Conservation (phyloP, 2,329 filamentous ascomycete species). For the Aspergillus sergii region DNA sequence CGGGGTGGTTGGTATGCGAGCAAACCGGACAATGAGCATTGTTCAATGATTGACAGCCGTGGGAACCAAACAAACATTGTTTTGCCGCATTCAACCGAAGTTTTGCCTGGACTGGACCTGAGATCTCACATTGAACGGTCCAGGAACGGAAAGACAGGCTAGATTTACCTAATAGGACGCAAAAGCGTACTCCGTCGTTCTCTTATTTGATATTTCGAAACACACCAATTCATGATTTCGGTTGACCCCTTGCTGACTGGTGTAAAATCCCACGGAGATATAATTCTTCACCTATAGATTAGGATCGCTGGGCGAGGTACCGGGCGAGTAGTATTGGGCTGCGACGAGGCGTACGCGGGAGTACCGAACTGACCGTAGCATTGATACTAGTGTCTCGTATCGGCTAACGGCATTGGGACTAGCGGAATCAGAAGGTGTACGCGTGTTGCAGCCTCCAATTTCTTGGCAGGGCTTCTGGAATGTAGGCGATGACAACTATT, state of each 20-base stretch:
- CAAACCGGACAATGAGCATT: neutral
- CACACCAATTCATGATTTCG: neutral
- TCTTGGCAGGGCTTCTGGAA: conserved; percentile 11
- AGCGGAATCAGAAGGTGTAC: neutral
- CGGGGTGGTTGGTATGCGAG: neutral
- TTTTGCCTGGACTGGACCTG: neutral
- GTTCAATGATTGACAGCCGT: neutral
- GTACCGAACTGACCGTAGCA: neutral
- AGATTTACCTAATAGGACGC: neutral
- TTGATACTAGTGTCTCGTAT: conserved; percentile 2
- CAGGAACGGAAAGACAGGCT: neutral
- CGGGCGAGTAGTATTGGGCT: neutral
- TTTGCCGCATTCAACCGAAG: neutral
- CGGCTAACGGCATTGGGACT: neutral
- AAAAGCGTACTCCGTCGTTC: neutral
- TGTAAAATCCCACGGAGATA: neutral
- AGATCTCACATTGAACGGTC: neutral
- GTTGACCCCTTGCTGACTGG: neutral
- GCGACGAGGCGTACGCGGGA: neutral
- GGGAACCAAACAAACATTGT: neutral
- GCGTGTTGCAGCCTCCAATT: conserved; percentile 4
- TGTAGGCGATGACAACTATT: neutral
- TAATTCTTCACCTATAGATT: neutral
- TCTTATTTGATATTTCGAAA: neutral
- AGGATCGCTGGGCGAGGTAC: neutral